Evolutionary conservation across 768 basidiomycete genomes (phyloP), one percentile per base, ranked within the genome.

Genomic region (Amanita molliuscula): DNA sequence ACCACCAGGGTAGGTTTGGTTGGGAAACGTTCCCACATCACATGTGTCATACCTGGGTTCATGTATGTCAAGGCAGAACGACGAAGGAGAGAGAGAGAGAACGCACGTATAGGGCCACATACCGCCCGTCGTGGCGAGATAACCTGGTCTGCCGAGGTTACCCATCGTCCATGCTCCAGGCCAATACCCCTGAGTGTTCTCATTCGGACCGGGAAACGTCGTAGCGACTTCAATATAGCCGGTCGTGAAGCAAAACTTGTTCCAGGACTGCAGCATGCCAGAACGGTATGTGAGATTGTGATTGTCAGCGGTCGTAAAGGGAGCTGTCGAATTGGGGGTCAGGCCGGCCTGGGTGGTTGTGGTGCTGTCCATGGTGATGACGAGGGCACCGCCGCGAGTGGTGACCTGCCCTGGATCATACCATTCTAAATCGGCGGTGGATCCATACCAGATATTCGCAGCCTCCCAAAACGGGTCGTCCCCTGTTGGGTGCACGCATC

Each of bases 91-190:
- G n/a, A n/a, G n/a, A n/a, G n/a, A n/a, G 13, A 13, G 31, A 31
- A 31, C 31, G 7, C 4, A 83, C 65, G 87, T 82, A 66, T 89
- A 90, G 1, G 88, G 88, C 86, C 88, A 88, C 51, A 75, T 73
- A 3, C 91, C 90, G 44, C 92, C 88, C 1, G 84, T 84, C 1
- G 86, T 80, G 0, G 82, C 87, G 4, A 78, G 68, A 61, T 87
- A 92, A 5, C 90, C 91, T 0, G 90, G 80, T 34, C 91, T 68
- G 1, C 80, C 90, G 4, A 93, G 73, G 61, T 93, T 95, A 2
- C 90, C 90, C 82, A 87, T 85, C 16, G 85, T 88, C 90, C 90
- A 92, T 2, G 76, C 78, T 55, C 85, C 88, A 33, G 88, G 89
- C 89, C 87, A 90, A 56, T 76, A 77, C 25, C 75, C 75, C 53